phyloP scores from a whole-genome alignment of 192 early-diverging fungal species.

The Gryganskiella cystojenkinii region DNA sequence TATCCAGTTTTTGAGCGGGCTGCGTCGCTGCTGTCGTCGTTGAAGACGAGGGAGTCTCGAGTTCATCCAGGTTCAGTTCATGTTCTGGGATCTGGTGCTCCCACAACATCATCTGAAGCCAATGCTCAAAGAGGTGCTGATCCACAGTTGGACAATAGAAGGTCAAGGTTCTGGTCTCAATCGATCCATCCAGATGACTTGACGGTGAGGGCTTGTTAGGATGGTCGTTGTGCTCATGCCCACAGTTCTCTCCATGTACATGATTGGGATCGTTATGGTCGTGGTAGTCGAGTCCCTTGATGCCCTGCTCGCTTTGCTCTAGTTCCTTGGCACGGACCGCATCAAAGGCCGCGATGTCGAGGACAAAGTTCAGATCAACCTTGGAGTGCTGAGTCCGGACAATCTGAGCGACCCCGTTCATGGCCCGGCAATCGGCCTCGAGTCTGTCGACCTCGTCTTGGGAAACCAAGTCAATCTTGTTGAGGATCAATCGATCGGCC shows the following conservation, averaged over 20 bases:
- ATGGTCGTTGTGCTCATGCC: constrained; percentile 12
- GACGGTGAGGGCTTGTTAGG: not conserved
- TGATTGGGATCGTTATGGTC: constrained; percentile 32
- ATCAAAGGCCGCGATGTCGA: constrained; percentile 63
- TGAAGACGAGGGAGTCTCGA: not conserved
- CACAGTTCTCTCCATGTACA: constrained; percentile 33
- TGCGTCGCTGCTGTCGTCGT: not conserved
- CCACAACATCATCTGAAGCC: constrained; percentile 82
- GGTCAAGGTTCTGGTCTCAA: constrained; percentile 58
- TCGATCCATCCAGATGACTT: constrained; percentile 51
- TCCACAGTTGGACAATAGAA: constrained; percentile 64
- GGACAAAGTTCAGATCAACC: constrained; percentile 60
- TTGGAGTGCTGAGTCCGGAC: constrained; percentile 39
- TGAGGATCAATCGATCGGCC: constrained; percentile 89
- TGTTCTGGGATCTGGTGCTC: constrained; percentile 62
- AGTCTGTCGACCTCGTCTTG: constrained; percentile 51
- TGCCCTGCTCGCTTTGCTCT: constrained; percentile 16
- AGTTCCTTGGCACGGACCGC: constrained; percentile 46
- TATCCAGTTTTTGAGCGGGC: constrained; percentile 44
- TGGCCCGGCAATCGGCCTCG: constrained; percentile 47
- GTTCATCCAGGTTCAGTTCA: not conserved
- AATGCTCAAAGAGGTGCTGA: constrained; percentile 62
- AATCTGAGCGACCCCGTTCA: constrained; percentile 49
- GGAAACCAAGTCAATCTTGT: constrained; percentile 84
- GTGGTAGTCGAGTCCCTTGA: constrained; percentile 7